A percentile compares a stretch with the other conserved stretches of the same genome.
phyloP scores from a whole-genome alignment of 164 flowering plant genomes.

The Saururus chinensis region DNA sequence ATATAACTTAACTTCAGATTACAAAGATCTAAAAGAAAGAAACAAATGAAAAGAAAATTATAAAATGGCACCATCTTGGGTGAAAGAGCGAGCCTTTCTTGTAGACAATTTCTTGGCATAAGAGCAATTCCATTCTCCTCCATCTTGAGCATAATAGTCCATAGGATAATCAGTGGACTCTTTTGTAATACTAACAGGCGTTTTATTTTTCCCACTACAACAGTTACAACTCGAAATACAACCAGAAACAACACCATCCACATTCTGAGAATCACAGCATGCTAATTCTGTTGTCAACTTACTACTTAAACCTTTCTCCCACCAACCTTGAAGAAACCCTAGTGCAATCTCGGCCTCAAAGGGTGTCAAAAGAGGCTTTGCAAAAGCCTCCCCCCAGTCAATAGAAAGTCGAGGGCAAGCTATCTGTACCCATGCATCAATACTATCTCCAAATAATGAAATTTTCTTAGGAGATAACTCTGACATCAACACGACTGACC shows the following conservation, averaged over 20 bases:
- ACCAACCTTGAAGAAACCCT: conserved; percentile 75
- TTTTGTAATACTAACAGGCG: conserved; percentile 7
- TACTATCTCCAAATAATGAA: conserved; percentile 68
- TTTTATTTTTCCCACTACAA: conserved; percentile 9
- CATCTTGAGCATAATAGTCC: conserved; percentile 98
- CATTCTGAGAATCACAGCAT: not conserved
- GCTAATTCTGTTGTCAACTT: not conserved
- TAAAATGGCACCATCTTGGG: not conserved
- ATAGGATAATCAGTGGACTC: conserved; percentile 61
- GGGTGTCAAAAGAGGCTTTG: conserved; percentile 70
- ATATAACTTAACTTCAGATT: no score
- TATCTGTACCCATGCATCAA: conserved; percentile 97
- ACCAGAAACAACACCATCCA: conserved; percentile 5
- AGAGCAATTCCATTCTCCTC: conserved; percentile 88
- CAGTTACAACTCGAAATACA: conserved; percentile 23
- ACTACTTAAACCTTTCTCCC: conserved; percentile 44
- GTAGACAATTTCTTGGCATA: conserved; percentile 41
- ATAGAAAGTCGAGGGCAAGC: conserved; percentile 90
- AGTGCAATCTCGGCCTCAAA: conserved; percentile 95
- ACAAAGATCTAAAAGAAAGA: no score
- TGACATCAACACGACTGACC: conserved; percentile 72
- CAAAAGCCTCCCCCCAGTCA: conserved; percentile 96
- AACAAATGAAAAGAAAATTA: no score
- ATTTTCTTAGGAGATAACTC: conserved; percentile 71
- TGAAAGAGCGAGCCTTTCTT: conserved; percentile 26